Evolutionary conservation across 2,329 filamentous ascomycete species (phyloP), one percentile per base, ranked within the genome.

Genomic region (Cercospora citrullina): DNA sequence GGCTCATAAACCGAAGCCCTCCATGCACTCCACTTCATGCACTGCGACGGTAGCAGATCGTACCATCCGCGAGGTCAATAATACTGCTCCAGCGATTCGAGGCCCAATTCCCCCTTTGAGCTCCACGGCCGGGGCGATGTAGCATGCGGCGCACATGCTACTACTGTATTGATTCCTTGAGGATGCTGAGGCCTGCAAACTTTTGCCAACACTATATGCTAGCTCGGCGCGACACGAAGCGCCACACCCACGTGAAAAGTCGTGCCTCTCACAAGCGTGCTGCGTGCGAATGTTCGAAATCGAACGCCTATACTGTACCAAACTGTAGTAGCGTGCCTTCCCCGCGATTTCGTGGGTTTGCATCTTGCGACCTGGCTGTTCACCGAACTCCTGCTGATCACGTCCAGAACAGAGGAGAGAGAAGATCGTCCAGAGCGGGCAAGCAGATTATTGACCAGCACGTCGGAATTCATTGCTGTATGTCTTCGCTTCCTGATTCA

Each of bases 31-130:
- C 66, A 65, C 66, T 65, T 58, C 31, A 62, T 53, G 51, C 42
- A 55, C 66, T 68, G 59, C 66, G 21, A 65, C 66, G 57, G 58
- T 68, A 63, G 45, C 66, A 68, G 60, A 65, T 64, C 63, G 66
- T 45, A 53, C 63, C 36, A 60, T 58, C 45, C 42, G 42, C 66
- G 61, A 65, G 53, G 53, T 60, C 55, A 58, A 36, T 23, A 28
- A 55, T 55, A 58, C 21, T 12, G 16, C 55, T 18, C 55, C 33
- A 21, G 23, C 53, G 55, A 60, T 64, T 65, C 26, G 45, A 68
- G 42, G 53, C 62, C 63, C 58, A 59, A 21, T 48, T 62, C 48
- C 66, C 63, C 5, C 12, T 68, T 68, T 45, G 48, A 63, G 66
- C 45, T 53, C 48, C 36, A 28, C 30, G 62, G 59, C 66, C 66